A percentile compares a stretch with the other conserved stretches of the same genome.
These are phyloP conservation scores for Phtheirospermum japonicum DNA, from an alignment of 257 asterid genomes.

Conservation along the genomic window DNA sequence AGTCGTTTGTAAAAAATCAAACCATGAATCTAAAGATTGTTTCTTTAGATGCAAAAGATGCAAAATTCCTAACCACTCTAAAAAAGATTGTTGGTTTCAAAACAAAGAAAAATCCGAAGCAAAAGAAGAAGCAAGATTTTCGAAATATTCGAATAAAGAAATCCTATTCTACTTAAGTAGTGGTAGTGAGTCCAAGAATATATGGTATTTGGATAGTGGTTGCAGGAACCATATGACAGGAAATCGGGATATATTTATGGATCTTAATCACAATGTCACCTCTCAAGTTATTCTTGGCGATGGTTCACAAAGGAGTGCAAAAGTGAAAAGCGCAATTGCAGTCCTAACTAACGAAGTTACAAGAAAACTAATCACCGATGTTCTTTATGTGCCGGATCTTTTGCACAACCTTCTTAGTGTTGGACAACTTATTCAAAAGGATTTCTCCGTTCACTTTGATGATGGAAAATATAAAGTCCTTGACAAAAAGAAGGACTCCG, in stretches of 20 bases:
- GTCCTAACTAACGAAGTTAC: not conserved
- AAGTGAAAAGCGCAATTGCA: not conserved
- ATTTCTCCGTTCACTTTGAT: not conserved
- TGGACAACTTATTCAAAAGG: not conserved
- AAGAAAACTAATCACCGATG: not conserved
- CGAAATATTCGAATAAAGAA: not conserved
- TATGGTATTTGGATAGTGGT: not conserved
- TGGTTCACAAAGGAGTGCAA: not conserved
- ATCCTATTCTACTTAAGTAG: too few relatives aligned
- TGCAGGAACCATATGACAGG: conserved; percentile 4
- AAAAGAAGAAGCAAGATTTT: not conserved
- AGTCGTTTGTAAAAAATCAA: too few relatives aligned
- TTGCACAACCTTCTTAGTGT: not conserved
- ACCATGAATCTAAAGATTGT: too few relatives aligned
- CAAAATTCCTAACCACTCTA: too few relatives aligned
- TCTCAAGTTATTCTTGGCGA: not conserved
- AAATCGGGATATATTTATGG: not conserved
- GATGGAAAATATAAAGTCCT: not conserved
- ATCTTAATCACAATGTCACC: not conserved
- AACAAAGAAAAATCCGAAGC: not conserved
- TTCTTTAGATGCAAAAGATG: too few relatives aligned
- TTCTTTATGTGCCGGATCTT: not conserved
- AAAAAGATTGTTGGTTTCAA: too few relatives aligned
- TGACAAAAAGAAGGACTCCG: not conserved
- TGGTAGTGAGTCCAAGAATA: too few relatives aligned